phyloP scores from a whole-genome alignment of 2,329 filamentous ascomycete species.

The Fusarium pseudoanthophilum region DNA sequence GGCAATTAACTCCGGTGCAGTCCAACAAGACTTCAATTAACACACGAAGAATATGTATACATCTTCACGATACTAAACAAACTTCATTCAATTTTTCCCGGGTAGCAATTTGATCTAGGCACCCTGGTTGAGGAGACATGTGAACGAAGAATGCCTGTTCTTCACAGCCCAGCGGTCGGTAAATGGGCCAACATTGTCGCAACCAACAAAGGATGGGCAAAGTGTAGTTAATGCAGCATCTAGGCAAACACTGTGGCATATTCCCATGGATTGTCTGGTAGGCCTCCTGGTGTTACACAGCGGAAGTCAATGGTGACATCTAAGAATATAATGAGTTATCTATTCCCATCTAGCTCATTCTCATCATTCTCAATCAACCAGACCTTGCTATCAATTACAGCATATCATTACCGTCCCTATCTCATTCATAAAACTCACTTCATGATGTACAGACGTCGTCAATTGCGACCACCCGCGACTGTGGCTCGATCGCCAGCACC shows the following conservation, averaged over 20 bases:
- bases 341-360: background rate
- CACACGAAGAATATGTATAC: background rate
- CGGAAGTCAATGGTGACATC: background rate
- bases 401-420: accelerated
- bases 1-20: background rate
- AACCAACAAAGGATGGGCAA: constrained; percentile 3
- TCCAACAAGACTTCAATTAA: background rate
- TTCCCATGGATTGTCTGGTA: background rate
- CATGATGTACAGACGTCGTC: background rate
- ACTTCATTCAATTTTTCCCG: background rate
- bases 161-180: constrained; percentile 14
- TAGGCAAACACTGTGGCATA: background rate
- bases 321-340: background rate
- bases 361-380: background rate
- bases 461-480: too few species aligned
- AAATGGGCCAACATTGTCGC: background rate
- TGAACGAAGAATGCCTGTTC: background rate
- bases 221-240: constrained; percentile 23
- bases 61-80: accelerated
- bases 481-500: constrained; percentile 17
- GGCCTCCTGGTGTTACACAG: background rate
- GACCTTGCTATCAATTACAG: background rate
- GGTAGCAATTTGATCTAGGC: background rate
- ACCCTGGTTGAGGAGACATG: background rate
- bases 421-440: background rate